These are phyloP conservation scores for Ascomycota sp. DNA, from an alignment of 2,329 filamentous ascomycete species.

Conservation along the genomic window DNA sequence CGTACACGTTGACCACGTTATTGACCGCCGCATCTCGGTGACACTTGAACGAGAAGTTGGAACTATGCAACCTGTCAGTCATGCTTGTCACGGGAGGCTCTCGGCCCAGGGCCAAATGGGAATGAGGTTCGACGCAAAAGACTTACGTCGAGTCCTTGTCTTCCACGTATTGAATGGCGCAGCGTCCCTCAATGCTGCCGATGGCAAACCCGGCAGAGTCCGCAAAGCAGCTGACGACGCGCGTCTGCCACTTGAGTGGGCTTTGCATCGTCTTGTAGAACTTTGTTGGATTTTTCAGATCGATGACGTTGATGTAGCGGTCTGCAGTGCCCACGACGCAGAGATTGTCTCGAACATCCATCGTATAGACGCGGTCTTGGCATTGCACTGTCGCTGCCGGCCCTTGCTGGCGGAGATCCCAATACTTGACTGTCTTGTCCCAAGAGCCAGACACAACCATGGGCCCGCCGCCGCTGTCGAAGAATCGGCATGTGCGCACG, in stretches of 20 bases:
- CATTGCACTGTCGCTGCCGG: conserved; percentile 45
- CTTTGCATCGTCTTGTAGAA: conserved; percentile 95
- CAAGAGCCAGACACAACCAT: conserved; percentile 85
- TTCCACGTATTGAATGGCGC: conserved; percentile 95
- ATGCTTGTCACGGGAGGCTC: no score
- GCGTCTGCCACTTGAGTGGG: conserved; percentile 94
- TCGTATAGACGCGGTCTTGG: conserved; percentile 69
- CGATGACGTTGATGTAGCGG: conserved; percentile 87
- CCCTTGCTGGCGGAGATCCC: conserved; percentile 52
- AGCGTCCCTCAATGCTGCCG: conserved; percentile 89
- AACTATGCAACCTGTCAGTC: conserved; percentile 30
- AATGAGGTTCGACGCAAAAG: not conserved
- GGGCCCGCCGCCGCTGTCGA: conserved; percentile 48
- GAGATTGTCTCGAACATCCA: conserved; percentile 77
- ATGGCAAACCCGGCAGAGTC: conserved; percentile 86
- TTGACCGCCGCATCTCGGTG: conserved; percentile 64
- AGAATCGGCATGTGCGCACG: conserved; percentile 60
- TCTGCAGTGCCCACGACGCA: conserved; percentile 87
- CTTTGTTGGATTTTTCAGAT: conserved; percentile 68
- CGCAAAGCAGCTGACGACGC: conserved; percentile 84
- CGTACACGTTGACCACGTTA: conserved; percentile 74
- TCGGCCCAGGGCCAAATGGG: no score
- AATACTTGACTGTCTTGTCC: conserved; percentile 84
- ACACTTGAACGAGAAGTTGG: conserved; percentile 98
- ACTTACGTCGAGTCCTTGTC: conserved; percentile 66